phyloP scores from a whole-genome alignment of 345 rosid genomes.

The Kernera saxatilis region DNA sequence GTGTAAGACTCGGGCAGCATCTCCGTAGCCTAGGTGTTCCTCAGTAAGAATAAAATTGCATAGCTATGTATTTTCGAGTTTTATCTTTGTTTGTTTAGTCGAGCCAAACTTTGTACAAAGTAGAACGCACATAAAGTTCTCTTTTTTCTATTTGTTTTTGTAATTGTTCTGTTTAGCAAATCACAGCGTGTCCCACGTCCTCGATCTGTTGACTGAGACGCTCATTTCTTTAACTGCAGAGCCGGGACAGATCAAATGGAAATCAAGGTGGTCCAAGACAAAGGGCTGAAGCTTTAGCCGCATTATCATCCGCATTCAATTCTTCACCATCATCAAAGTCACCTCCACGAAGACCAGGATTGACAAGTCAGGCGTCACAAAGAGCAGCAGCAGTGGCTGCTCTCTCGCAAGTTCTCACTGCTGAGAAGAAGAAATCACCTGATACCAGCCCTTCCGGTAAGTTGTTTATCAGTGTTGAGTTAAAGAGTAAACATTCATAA shows the following conservation, averaged over 20 bases:
- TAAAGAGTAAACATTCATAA: background rate
- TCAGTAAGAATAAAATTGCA: background rate
- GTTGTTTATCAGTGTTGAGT: slow-evolving; percentile 7
- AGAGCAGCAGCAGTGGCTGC: slow-evolving; percentile 98
- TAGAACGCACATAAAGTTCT: background rate
- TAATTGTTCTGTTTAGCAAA: background rate
- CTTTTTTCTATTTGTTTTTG: background rate
- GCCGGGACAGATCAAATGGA: slow-evolving; percentile 57
- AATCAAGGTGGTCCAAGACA: slow-evolving; percentile 65
- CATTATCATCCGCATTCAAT: slow-evolving; percentile 69
- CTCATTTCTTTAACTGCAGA: slow-evolving; percentile 30
- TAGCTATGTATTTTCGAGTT: background rate
- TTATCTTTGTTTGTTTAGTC: background rate
- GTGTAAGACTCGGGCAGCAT: background rate
- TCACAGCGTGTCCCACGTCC: background rate
- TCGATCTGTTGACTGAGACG: background rate
- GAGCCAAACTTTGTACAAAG: background rate
- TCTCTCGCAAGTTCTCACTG: slow-evolving; percentile 81
- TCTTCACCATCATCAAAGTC: slow-evolving; percentile 50
- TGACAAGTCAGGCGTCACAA: slow-evolving; percentile 60
- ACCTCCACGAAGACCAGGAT: slow-evolving; percentile 39
- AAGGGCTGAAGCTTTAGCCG: slow-evolving; percentile 84
- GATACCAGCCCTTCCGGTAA: slow-evolving; percentile 49
- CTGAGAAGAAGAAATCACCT: slow-evolving; percentile 69
- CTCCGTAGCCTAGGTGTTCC: background rate